phyloP scores from a whole-genome alignment of 345 rosid genomes.

The Zanthoxylum bungeanum region DNA sequence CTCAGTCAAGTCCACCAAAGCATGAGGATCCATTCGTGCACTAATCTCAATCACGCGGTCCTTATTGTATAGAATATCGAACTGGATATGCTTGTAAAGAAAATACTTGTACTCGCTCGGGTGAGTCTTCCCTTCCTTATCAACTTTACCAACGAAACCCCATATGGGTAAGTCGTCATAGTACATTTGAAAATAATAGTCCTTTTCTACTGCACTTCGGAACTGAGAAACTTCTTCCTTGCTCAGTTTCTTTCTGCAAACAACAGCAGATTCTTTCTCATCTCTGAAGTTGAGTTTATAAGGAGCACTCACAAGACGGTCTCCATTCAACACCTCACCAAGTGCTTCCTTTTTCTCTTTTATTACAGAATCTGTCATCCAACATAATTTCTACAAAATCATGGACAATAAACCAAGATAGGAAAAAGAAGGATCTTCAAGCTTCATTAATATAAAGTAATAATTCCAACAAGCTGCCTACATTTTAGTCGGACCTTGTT shows the following conservation, averaged over 20 bases:
- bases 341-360: conserved; percentile 61
- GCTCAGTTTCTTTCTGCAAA: conserved; percentile 31
- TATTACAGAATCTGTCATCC: conserved; percentile 26
- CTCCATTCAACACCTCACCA: conserved; percentile 56
- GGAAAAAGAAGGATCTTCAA: not conserved
- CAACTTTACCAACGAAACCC: conserved; percentile 50
- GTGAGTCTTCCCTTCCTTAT: conserved; percentile 40
- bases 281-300: conserved; percentile 40
- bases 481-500: not conserved
- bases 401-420: not conserved
- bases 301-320: conserved; percentile 51
- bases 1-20: conserved; percentile 38
- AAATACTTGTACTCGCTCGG: conserved; percentile 41
- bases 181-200: conserved; percentile 56
- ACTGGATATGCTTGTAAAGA: conserved; percentile 44
- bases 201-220: conserved; percentile 36
- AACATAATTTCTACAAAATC: not conserved
- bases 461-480: not conserved
- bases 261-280: conserved; percentile 39
- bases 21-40: conserved; percentile 34
- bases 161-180: conserved; percentile 55
- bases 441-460: not conserved
- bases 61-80: conserved; percentile 45
- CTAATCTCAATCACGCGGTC: conserved; percentile 51
- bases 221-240: conserved; percentile 45